Conservation (phyloP, 1,284 basidiomycete genomes). For the Pseudozyma tsukubaensis region DNA sequence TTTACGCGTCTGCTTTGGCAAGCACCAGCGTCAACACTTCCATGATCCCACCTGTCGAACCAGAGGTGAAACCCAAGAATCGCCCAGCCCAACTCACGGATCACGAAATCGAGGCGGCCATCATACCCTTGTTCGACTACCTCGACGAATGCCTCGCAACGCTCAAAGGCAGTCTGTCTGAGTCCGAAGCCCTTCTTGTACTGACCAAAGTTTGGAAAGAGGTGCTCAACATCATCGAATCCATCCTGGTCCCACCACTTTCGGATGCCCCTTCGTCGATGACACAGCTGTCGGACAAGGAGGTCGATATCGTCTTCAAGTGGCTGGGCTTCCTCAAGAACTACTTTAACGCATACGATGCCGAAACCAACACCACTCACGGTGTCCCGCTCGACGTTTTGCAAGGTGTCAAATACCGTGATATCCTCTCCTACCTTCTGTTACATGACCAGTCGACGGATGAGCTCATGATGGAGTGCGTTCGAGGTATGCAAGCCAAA, state of each 20-base stretch:
- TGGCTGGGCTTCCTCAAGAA: constrained; percentile 88
- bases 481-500: constrained; percentile 82
- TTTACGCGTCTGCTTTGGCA: constrained; percentile 64
- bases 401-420: constrained; percentile 96
- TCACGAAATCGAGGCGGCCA: constrained; percentile 92
- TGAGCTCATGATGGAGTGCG: constrained; percentile 79
- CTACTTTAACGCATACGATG: constrained; percentile 94
- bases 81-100: constrained; percentile 83
- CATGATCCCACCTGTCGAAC: constrained; percentile 62
- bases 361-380: constrained; percentile 75
- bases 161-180: constrained; percentile 85
- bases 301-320: constrained; percentile 97
- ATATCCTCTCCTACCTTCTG: constrained; percentile 64
- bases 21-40: constrained; percentile 58
- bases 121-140: constrained; percentile 92
- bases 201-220: constrained; percentile 98
- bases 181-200: constrained; percentile 80
- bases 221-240: constrained; percentile 87
- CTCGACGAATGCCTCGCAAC: constrained; percentile 94
- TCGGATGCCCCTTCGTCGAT: constrained; percentile 89
- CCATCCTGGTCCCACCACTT: constrained; percentile 88
- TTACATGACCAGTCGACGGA: constrained; percentile 65
- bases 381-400: constrained; percentile 81
- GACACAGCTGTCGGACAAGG: constrained; percentile 90
- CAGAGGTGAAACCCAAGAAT: constrained; percentile 52